These are phyloP conservation scores for Acidiella bohemica DNA, from an alignment of 495 filamentous ascomycete genomes.

Conservation along the genomic window DNA sequence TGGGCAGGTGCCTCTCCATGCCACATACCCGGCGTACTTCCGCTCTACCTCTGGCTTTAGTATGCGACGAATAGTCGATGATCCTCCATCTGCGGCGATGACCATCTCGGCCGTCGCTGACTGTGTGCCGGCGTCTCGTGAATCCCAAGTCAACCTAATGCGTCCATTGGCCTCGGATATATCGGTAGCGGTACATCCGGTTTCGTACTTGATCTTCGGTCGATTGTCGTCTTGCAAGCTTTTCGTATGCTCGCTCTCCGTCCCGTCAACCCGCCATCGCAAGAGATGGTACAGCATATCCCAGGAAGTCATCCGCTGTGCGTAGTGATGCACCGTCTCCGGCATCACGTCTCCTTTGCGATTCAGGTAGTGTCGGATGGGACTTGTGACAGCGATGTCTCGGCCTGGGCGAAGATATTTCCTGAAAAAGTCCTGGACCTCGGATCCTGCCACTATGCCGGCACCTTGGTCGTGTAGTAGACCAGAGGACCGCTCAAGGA, in stretches of 20 bases:
- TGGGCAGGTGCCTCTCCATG: constrained; percentile 38
- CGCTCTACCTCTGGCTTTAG: constrained; percentile 34
- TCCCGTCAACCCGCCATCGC: constrained; percentile 42
- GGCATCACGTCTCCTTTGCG: constrained; percentile 31
- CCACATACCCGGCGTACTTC: constrained; percentile 43
- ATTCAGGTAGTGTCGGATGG: constrained; percentile 33
- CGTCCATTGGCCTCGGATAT: constrained; percentile 28
- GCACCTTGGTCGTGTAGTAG: constrained; percentile 43
- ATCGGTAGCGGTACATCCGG: constrained; percentile 35
- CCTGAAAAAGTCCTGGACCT: constrained; percentile 26
- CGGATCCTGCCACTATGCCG: constrained; percentile 37
- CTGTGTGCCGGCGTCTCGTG: constrained; percentile 24
- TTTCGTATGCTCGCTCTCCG: constrained; percentile 34
- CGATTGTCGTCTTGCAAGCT: constrained; percentile 27
- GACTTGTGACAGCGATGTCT: constrained; percentile 27
- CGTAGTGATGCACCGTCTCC: constrained; percentile 23
- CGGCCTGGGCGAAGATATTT: constrained; percentile 22
- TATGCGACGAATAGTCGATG: constrained; percentile 38
- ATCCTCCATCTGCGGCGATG: constrained; percentile 43
- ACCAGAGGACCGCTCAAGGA: constrained; percentile 40
- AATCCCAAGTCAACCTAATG: constrained; percentile 7
- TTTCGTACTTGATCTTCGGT: constrained; percentile 32
- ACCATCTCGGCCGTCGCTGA: constrained; percentile 36
- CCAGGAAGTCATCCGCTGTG: constrained; percentile 41
- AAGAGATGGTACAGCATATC: constrained; percentile 41